A percentile compares a stretch with the other conserved stretches of the same genome.
phyloP scores from a whole-genome alignment of 2,329 filamentous ascomycete species.

The Cladophialophora psammophila region DNA sequence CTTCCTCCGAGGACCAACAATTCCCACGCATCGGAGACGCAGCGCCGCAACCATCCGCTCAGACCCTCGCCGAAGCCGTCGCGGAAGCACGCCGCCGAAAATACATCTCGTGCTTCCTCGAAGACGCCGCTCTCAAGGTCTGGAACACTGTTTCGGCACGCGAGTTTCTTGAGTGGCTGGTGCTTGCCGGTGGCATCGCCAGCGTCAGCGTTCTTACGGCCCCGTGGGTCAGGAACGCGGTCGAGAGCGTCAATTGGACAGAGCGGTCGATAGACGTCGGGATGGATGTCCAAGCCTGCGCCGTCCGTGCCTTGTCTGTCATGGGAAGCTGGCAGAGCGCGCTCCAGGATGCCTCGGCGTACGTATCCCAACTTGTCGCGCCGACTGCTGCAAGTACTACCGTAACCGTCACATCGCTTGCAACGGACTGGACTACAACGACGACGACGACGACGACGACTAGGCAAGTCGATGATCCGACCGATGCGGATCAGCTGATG shows the following conservation, averaged over 20 bases:
- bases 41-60: background rate
- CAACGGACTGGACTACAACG: constrained; percentile 10
- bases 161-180: constrained; percentile 12
- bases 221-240: background rate
- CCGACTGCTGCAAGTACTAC: background rate
- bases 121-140: constrained; percentile 10
- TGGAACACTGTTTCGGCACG: constrained; percentile 8
- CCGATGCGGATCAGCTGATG: background rate
- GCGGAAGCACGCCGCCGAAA: constrained; percentile 13
- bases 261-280: background rate
- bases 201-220: background rate
- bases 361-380: background rate
- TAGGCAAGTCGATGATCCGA: background rate
- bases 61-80: constrained; percentile 21
- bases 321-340: background rate
- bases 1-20: background rate
- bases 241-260: background rate
- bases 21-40: background rate
- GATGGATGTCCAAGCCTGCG: background rate
- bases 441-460: constrained; percentile 17
- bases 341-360: background rate
- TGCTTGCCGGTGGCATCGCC: constrained; percentile 2
- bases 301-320: background rate
- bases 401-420: background rate
- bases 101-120: constrained; percentile 5